A percentile compares a stretch with the other conserved stretches of the same genome.
Evolutionary conservation across 345 rosid genomes (phyloP).

Genomic region (Salix udensis): DNA sequence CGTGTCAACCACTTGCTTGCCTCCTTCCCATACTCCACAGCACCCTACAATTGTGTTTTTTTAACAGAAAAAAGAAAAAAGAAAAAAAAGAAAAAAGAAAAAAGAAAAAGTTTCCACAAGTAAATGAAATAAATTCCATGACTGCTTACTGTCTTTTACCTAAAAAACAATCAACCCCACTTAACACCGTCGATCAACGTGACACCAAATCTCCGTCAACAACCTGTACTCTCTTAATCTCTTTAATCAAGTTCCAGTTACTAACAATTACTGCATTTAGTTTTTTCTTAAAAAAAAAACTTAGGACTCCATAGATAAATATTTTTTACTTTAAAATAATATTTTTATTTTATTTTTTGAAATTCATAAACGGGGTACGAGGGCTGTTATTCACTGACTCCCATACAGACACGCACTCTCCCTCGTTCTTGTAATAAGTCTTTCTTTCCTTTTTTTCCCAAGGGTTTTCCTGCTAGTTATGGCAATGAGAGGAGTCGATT

Average conservation of each 20-base stretch:
- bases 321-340: no score
- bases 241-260: neutral
- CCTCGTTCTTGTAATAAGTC: neutral
- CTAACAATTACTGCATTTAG: neutral
- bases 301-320: neutral
- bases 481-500: constrained; percentile 89
- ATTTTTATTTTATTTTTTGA: no score
- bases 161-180: neutral
- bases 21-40: neutral
- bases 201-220: neutral
- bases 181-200: constrained; percentile 14
- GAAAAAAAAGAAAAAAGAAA: no score
- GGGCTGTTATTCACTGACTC: neutral
- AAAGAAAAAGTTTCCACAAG: neutral
- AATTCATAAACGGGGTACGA: neutral
- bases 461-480: constrained; percentile 24
- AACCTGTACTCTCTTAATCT: neutral
- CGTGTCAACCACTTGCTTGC: neutral
- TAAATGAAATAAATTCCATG: neutral
- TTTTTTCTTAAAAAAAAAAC: no score
- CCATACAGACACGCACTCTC: neutral
- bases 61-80: neutral
- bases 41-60: neutral
- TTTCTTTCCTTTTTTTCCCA: neutral
- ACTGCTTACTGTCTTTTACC: neutral